A percentile compares a stretch with the other conserved stretches of the same genome.
phyloP scores from a whole-genome alignment of 2,329 filamentous ascomycete species.

The Colletotrichum sp. region DNA sequence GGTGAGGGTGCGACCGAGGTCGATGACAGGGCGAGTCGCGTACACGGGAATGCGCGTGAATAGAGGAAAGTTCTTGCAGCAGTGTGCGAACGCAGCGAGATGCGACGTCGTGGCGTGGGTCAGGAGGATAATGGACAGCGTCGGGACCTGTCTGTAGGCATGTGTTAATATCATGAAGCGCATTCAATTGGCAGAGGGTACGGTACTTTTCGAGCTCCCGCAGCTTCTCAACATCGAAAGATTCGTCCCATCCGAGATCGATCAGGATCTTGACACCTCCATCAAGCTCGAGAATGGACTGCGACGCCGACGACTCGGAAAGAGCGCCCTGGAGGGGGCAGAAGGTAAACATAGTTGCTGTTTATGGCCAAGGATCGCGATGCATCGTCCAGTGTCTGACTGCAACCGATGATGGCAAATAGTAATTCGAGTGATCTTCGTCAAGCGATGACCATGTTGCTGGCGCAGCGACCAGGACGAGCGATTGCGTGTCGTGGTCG shows the following conservation, averaged over 20 bases:
- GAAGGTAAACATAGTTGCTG: conserved; percentile 84
- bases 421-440: neutral
- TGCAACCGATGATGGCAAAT: neutral
- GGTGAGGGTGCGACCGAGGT: conserved; percentile 86
- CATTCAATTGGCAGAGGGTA: neutral
- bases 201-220: conserved; percentile 87
- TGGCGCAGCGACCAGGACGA: neutral
- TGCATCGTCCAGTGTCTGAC: neutral
- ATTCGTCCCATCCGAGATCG: conserved; percentile 95
- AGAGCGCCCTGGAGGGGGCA: conserved; percentile 91
- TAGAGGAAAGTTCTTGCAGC: conserved; percentile 93
- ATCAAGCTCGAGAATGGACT: conserved; percentile 96
- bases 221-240: conserved; percentile 82
- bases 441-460: conserved; percentile 4
- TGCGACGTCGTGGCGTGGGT: conserved; percentile 94
- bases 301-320: conserved; percentile 83
- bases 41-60: conserved; percentile 95
- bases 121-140: conserved; percentile 89
- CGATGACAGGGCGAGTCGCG: conserved; percentile 91
- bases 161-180: conserved; percentile 21
- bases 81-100: conserved; percentile 92
- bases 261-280: conserved; percentile 95
- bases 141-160: conserved; percentile 76
- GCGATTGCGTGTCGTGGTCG: neutral
- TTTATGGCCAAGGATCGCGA: neutral